These are phyloP conservation scores for Dactylonectria estremocensis DNA, from an alignment of 2,329 filamentous ascomycete genomes.

Conservation along the genomic window DNA sequence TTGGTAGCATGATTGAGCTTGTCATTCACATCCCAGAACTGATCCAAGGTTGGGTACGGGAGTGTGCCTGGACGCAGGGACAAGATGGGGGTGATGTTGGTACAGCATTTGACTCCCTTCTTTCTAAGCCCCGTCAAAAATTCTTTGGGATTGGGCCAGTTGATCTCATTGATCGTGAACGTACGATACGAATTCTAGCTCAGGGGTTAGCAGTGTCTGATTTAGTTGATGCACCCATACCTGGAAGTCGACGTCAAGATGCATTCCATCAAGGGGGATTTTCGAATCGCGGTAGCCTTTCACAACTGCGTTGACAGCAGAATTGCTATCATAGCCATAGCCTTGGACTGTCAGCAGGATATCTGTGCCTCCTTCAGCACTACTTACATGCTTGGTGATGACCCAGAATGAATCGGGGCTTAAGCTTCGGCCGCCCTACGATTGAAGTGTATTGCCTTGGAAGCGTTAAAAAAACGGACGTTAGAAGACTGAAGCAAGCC, in stretches of 20 bases:
- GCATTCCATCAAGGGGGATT: slow-evolving; percentile 18
- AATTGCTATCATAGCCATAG: slow-evolving; percentile 7
- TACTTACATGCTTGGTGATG: slow-evolving; percentile 19
- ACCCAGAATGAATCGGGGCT: slow-evolving; percentile 14
- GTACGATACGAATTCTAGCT: slow-evolving; percentile 17
- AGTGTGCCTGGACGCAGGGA: not conserved
- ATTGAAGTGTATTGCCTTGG: slow-evolving; percentile 17
- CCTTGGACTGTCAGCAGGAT: not conserved
- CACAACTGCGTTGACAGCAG: not conserved
- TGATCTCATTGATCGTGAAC: slow-evolving; percentile 9
- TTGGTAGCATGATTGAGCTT: slow-evolving; percentile 13
- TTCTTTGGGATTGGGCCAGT: not conserved
- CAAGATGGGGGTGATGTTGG: slow-evolving; percentile 21
- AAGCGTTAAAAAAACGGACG: not conserved
- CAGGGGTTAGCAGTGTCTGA: not conserved
- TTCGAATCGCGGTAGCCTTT: slow-evolving; percentile 6
- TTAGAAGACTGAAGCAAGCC: not conserved
- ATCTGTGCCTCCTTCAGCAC: not conserved
- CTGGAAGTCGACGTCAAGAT: slow-evolving; percentile 21
- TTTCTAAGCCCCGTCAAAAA: slow-evolving; percentile 6
- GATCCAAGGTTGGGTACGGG: not conserved
- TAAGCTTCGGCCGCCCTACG: slow-evolving; percentile 10
- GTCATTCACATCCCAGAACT: slow-evolving; percentile 13
- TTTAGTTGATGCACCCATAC: not conserved
- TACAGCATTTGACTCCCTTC: slow-evolving; percentile 16